Base-by-base conservation (phyloP, 306 rosid species). In the Vigna mungo region DNA sequence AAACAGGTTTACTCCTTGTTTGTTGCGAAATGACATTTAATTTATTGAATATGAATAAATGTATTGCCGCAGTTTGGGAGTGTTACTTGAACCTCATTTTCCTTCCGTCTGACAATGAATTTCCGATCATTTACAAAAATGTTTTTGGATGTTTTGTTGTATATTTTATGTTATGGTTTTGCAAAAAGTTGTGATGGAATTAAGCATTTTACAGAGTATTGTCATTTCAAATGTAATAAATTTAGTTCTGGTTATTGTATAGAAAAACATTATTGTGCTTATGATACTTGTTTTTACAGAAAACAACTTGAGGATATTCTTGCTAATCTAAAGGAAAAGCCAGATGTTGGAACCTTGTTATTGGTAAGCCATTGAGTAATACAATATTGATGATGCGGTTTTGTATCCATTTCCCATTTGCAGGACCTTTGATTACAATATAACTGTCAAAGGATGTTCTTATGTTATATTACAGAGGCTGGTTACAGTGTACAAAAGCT, bases 231-330 rank as follows among this genome's bases (percentile, higher is more conserved):
- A 30, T 64, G 43, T 43, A 58, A 30, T 21, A 51, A 52, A 75
- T 78, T 67, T 15, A 41, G 62, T 70, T 71, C 18, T 43, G 34
- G 58, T 77, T 74, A 37, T 70, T 44, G 32, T 47, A 15, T 73
- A 16, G 17, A 71, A 52, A 69, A 46, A 5, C 52, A 23, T 75
- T 48, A 7, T 79, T 72, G 32, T 83, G 81, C 47, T 65, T 41
- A 72, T 78, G 86, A 54, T 73, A n/a, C 55, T 62, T 82, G 68
- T 83, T 53, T 82, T 78, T 80, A n/a, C 94, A 95, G 99, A 89
- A 95, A 89, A 88, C 99, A 92, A 83, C 91, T 95, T 23, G 99
- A 95, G 90, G 99, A 95, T 81, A 92, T 92, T 83, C 96, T 90
- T 82, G 79, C 74, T 82, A 86, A 84, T 85, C 78, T 90, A 80